Evolutionary conservation across 345 rosid species (phyloP), one percentile per base, ranked within the genome.

Genomic region (Triadica sebifera): DNA sequence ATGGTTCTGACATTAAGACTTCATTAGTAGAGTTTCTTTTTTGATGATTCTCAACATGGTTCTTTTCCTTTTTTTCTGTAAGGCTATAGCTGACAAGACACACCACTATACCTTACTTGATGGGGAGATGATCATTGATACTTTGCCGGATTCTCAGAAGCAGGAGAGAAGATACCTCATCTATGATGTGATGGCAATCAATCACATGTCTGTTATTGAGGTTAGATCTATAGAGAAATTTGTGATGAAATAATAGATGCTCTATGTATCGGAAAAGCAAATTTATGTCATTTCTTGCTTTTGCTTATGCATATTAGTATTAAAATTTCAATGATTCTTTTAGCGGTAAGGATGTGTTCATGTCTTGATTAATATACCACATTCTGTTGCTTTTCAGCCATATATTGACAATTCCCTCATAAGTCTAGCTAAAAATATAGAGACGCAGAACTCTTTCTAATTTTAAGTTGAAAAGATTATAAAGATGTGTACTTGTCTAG

Each of bases 151-250:
- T 76, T 85, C 94, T 12, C 90, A 76, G 72, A 90, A 87, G 88
- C 96, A 91, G 84, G 99, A 93, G 86, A 93, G 99, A 82, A 89
- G 99, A 89, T 95, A 95, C 78, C 91, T 95, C 50, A 95, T 95
- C 73, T 95, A 93, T 87, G 99, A 95, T 83, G 70, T 92, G 87
- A 92, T 95, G 86, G 99, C 97, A 74, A 65, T 91, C 63, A 93
- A 93, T 71, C 82, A 83, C 6, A 75, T 76, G 38, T 85, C 99
- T 64, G 79, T 95, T 61, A 85, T 88, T 59, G 98, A 95, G 99
- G 99, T 94, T 76, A 80, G 86, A 49, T 79, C 57, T 66, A 15
- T 53, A 5, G 55, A 46, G 4, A 45, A 51, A 29, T 58, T 50
- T 41, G 34, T n/a, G 39, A 10, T 10, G 43, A 59, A 24, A 19